Conservation (phyloP, 768 basidiomycete species). For the Trametopsis cervina region DNA sequence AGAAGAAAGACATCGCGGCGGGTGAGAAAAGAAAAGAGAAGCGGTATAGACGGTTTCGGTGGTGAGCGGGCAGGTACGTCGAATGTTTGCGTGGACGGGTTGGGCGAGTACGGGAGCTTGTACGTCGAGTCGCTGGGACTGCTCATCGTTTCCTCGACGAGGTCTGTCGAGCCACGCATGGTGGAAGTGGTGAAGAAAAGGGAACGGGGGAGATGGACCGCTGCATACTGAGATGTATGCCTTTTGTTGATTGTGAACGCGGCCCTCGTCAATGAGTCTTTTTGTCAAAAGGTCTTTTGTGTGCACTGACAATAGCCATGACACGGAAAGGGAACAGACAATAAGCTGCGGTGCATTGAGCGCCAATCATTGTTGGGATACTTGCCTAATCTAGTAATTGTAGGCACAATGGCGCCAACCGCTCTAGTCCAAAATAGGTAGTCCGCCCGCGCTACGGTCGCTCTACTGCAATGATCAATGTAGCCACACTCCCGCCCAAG, state of each 20-base stretch:
- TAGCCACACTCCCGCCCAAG: too few relatives aligned
- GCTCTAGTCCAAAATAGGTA: too few relatives aligned
- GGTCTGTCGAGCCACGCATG: slow-evolving; percentile 17
- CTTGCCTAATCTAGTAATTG: too few relatives aligned
- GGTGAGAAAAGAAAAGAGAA: slow-evolving; percentile 63
- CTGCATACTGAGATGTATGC: background rate
- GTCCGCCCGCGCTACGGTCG: too few relatives aligned
- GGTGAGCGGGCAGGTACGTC: slow-evolving; percentile 19
- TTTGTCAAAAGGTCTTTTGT: background rate
- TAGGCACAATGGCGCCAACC: too few relatives aligned
- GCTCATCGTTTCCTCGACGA: slow-evolving; percentile 14
- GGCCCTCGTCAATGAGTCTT: background rate
- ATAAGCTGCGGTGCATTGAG: too few relatives aligned
- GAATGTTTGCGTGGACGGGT: slow-evolving; percentile 17
- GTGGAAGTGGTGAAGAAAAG: slow-evolving; percentile 8
- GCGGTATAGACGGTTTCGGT: slow-evolving; percentile 46
- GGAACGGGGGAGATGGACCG: background rate
- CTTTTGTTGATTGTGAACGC: slow-evolving; percentile 2
- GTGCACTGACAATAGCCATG: background rate
- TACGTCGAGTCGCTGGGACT: slow-evolving; percentile 10
- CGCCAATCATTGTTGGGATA: too few relatives aligned
- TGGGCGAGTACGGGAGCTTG: slow-evolving; percentile 14
- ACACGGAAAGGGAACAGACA: background rate
- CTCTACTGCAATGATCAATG: too few relatives aligned
- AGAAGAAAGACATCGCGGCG: slow-evolving; percentile 47